Conservation (phyloP, 2,329 filamentous ascomycete genomes). For the Colletotrichum plurivorum region DNA sequence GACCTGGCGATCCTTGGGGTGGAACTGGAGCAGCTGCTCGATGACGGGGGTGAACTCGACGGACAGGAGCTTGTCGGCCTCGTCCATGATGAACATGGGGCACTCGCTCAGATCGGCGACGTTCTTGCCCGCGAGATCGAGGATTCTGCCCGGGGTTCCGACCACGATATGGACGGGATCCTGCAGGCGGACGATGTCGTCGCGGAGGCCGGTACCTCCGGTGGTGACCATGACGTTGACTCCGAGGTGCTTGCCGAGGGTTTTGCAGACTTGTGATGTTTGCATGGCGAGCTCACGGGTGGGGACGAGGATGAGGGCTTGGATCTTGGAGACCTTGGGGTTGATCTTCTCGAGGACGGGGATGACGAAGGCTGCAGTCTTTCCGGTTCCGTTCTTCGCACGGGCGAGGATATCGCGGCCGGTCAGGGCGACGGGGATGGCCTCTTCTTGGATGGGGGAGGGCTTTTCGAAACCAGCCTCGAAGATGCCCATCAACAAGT, state of each 20-base stretch:
- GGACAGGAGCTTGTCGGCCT: slow-evolving; percentile 97
- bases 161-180: slow-evolving; percentile 98
- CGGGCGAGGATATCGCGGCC: slow-evolving; percentile 95
- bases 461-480: slow-evolving; percentile 99
- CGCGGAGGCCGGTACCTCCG: slow-evolving; percentile 92
- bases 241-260: slow-evolving; percentile 94
- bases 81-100: slow-evolving; percentile 99
- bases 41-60: slow-evolving; percentile 98
- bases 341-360: slow-evolving; percentile 96
- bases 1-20: slow-evolving; percentile 97
- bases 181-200: slow-evolving; percentile 95
- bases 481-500: slow-evolving; percentile 98
- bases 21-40: slow-evolving; percentile 94
- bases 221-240: slow-evolving; percentile 99
- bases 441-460: slow-evolving; percentile 99
- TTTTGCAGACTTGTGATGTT: slow-evolving; percentile 99
- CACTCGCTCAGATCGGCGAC: slow-evolving; percentile 97
- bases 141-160: slow-evolving; percentile 94
- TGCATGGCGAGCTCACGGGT: slow-evolving; percentile 97
- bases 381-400: slow-evolving; percentile 98
- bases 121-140: slow-evolving; percentile 95
- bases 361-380: slow-evolving; percentile 98
- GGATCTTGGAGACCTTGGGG: slow-evolving; percentile 95
- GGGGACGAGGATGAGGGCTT: slow-evolving; percentile 95
- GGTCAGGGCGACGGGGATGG: slow-evolving; percentile 95